phyloP scores from a whole-genome alignment of 208 protist species.

The Wallacemonas sp. region DNA sequence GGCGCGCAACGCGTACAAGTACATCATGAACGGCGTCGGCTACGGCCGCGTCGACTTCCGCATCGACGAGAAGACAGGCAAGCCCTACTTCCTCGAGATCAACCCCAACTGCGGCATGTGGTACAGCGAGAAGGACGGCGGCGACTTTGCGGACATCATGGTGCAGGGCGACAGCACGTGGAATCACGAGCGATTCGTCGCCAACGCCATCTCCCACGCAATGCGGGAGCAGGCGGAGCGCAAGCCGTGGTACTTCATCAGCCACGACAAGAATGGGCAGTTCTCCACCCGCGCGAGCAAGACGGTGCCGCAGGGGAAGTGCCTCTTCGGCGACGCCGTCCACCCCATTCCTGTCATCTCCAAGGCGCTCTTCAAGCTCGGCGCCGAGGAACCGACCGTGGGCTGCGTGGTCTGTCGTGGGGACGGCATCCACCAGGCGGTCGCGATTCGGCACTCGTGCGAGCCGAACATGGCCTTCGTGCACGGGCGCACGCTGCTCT shows the following conservation, averaged over 20 bases:
- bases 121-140: constrained; percentile 79
- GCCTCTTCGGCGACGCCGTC: constrained; percentile 70
- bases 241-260: constrained; percentile 84
- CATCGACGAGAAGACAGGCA: constrained; percentile 67
- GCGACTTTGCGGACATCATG: constrained; percentile 87
- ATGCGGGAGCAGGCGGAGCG: constrained; percentile 67
- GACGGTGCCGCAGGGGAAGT: constrained; percentile 70
- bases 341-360: constrained; percentile 74
- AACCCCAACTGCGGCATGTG: constrained; percentile 92
- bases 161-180: constrained; percentile 76
- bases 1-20: constrained; percentile 76
- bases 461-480: constrained; percentile 89
- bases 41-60: constrained; percentile 89
- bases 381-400: constrained; percentile 67
- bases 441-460: constrained; percentile 89
- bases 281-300: constrained; percentile 75
- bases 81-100: constrained; percentile 88
- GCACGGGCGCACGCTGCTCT: constrained; percentile 77
- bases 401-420: constrained; percentile 76
- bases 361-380: constrained; percentile 77
- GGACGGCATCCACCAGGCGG: constrained; percentile 69
- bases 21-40: constrained; percentile 87
- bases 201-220: constrained; percentile 58
- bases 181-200: constrained; percentile 81
- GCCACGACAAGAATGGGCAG: constrained; percentile 76